Evolutionary conservation across 176 grass and related monocot genomes (phyloP), one percentile per base, ranked within the genome.

Genomic region (Pontederia paniculata): DNA sequence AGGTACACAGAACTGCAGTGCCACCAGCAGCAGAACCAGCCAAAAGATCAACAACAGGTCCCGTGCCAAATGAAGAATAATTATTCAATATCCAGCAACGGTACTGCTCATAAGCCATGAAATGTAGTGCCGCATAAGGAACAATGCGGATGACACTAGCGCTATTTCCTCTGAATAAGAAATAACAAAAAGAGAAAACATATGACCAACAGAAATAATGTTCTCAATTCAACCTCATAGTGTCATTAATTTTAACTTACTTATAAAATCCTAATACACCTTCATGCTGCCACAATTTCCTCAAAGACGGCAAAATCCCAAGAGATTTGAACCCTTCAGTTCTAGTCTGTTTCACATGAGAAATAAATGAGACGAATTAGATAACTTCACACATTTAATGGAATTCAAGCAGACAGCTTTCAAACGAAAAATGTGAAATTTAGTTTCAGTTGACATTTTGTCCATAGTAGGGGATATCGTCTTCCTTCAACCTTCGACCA

Each of bases 111-210:
- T 96, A 96, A 17, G 90, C 73, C 90, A 96, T 96, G 59, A 70
- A 96, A 63, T 96, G 90, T 54, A 96, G 66, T 71, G 90, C 90
- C 60, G 90, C 90, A 76, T 96, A 96, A 61, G 90, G 90, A 56
- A 88, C 76, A 68, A 89, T 96, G 62, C 90, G 77, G 59, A 96
- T 80, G 25, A 96, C 85, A 62, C 90, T 96, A 65, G 90, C 90
- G 70, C 90, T 85, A 68, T 96, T 95, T 73, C 90, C 90, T 73
- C 90, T 96, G 67, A 68, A 74, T 68, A 43, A 47, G 59, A 18
- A 63, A 78, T 50, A 31, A 23, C 49, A 45, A 18, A 45, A 81
- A 48, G 10, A 17, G 22, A 43, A 59, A 21, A 17, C 5, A 52
- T 50, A 44, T 83, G 50, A 68, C 57, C 42, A 14, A 12, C 12